Percentiles rank a stretch among this genome's conserved stretches.
These are phyloP conservation scores for Trametes gibbosa DNA, from an alignment of 768 basidiomycete species.

Conservation along the genomic window DNA sequence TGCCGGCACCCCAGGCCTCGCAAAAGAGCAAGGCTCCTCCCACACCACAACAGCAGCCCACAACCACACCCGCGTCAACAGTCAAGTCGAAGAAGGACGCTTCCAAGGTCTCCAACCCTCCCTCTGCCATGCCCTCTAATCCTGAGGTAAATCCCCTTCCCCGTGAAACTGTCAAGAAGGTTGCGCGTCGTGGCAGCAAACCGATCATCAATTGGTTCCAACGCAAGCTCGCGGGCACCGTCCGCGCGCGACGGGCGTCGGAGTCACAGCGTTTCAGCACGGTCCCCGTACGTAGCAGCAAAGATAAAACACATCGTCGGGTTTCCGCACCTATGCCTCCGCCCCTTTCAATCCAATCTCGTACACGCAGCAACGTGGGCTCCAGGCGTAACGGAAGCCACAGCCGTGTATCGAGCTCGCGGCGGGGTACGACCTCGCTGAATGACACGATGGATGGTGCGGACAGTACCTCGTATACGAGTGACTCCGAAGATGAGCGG, in stretches of 20 bases:
- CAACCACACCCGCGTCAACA: slow-evolving; percentile 8
- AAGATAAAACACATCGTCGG: slow-evolving; percentile 28
- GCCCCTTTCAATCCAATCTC: slow-evolving; percentile 23
- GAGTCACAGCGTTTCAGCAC: slow-evolving; percentile 28
- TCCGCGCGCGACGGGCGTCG: slow-evolving; percentile 49
- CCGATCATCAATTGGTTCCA: slow-evolving; percentile 91
- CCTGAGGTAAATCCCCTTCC: background rate
- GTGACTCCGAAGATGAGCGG: slow-evolving; percentile 47
- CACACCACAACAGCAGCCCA: slow-evolving; percentile 3
- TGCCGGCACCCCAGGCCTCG: background rate
- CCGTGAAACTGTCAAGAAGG: slow-evolving; percentile 51
- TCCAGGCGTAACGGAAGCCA: slow-evolving; percentile 22
- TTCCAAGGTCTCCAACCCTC: slow-evolving; percentile 1
- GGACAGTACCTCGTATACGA: slow-evolving; percentile 35
- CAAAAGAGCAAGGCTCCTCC: slow-evolving; percentile 10
- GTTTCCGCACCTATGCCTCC: slow-evolving; percentile 23
- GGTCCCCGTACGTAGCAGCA: slow-evolving; percentile 16
- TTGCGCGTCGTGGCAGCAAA: slow-evolving; percentile 69
- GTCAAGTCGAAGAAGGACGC: slow-evolving; percentile 27
- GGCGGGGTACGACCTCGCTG: slow-evolving; percentile 50
- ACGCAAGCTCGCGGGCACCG: slow-evolving; percentile 75
- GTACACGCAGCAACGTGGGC: slow-evolving; percentile 20
- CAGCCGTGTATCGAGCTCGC: slow-evolving; percentile 11
- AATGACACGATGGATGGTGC: slow-evolving; percentile 53
- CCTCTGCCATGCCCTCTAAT: slow-evolving; percentile 3